Evolutionary conservation across 2,329 filamentous ascomycete species (phyloP), one percentile per base, ranked within the genome.

Genomic region (Aspergillus sp.): DNA sequence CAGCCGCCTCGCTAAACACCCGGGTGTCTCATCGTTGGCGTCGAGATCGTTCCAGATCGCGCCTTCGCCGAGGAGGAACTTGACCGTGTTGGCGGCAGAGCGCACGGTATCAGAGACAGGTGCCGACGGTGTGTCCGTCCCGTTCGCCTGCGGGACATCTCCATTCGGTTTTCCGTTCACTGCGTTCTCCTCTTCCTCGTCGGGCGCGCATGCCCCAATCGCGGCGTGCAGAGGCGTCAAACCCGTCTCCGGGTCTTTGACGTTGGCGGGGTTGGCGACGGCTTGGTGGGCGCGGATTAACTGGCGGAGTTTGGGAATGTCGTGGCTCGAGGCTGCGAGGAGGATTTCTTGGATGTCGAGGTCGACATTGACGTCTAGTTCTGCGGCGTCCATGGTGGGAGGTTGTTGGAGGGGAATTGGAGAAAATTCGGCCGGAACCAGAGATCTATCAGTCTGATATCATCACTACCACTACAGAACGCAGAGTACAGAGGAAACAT

Each of bases 41-140:
- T 96, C 86, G 35, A 96, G 68, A 56, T 95, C 88, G 63, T 98
- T 98, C 91, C 91, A 98, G 47, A 96, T 95, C 8, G 86, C 91
- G 19, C 91, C 91, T 46, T 82, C 81, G 51, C 88, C 73, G 39
- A 96, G 77, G 5, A 96, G 70, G 51, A 91, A 74, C 45, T 75
- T 73, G 4, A 95, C 66, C 0, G 80, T 80, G 32, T 78, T 74
- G 34, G 72, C 71, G 2, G 78, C 82, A 24, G 74, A 72, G 29
- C 78, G 72, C 19, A 82, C 52, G 13, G 47, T 32, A 8, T 50
- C 47, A 10, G 48, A 29, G 13, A 52, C 10, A 5, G 6, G 42
- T 16, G 48, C 45, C 10, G 42, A 57, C 24, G 38, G 16, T 55
- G 53, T 15, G 53, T 40, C 29, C 48, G 53, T 22, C n/a, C 33